These are phyloP conservation scores for Choiromyces venosus DNA, from an alignment of 495 filamentous ascomycete species.

Conservation along the genomic window DNA sequence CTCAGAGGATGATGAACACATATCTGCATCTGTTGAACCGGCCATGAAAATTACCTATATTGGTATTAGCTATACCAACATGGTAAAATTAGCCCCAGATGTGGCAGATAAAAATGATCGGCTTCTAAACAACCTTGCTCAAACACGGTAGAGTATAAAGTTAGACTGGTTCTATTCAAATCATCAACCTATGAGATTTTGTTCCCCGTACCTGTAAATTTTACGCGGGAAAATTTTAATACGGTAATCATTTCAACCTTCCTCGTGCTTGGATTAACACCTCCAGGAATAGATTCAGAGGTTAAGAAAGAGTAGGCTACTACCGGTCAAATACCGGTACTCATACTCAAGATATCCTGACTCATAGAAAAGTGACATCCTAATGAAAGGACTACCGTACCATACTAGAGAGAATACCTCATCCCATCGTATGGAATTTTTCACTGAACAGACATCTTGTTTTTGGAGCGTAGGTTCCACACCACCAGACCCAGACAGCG, in stretches of 20 bases:
- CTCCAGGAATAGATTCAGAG: neutral
- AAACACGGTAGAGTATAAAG: neutral
- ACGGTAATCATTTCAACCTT: neutral
- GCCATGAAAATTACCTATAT: neutral
- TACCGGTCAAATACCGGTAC: neutral
- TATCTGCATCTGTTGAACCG: neutral
- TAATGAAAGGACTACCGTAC: neutral
- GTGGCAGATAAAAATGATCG: neutral
- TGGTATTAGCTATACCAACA: neutral
- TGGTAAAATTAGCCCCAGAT: neutral
- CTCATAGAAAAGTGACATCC: neutral
- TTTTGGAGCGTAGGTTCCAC: neutral
- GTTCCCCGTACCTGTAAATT: neutral
- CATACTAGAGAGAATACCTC: neutral
- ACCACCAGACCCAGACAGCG: neutral
- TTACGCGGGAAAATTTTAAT: no score
- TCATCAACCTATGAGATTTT: neutral
- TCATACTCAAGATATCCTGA: neutral
- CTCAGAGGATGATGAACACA: neutral
- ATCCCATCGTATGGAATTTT: neutral
- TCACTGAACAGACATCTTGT: neutral
- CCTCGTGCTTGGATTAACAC: neutral
- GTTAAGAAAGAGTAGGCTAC: neutral
- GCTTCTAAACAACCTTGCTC: neutral
- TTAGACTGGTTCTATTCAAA: neutral